Evolutionary conservation across 2,329 filamentous ascomycete genomes (phyloP), one percentile per base, ranked within the genome.

Genomic region (Beauveria sp.): DNA sequence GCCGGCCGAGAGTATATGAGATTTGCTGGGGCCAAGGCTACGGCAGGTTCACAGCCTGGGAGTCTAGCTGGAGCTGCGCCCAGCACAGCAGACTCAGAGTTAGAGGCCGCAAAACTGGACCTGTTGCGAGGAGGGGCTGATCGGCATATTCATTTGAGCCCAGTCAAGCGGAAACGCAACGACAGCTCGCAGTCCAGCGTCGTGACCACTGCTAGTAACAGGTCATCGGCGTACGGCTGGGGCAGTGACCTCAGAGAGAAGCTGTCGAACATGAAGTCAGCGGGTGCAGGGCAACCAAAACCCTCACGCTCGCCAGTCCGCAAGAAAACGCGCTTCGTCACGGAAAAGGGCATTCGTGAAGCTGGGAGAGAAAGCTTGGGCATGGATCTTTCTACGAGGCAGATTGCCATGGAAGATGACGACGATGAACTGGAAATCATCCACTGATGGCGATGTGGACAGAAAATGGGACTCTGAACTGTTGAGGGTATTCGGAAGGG

Each of bases 291-390:
- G 65, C 68, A 84, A 24, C 70, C 70, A 63, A 69, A 67, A 57
- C 68, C 70, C 52, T 67, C 67, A 31, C 68, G 69, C 38, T 69
- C 71, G 69, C 84, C 83, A 0, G 80, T 85, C 38, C 79, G 83
- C 66, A 88, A 91, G 75, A 91, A 90, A 79, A 92, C 89, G 57
- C 80, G 89, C n/a, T 92, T 93, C 69, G 82, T 92, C 46, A 91
- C 89, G 28, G 85, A 86, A 48, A 90, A 88, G 71, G 89, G 89
- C 0, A 92, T 93, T 64, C 83, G 86, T 60, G 88, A 91, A 73
- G 89, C 89, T 4, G 89, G 89, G 1, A 79, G 88, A 63, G 89
- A 92, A 69, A 91, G 88, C 69, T 71, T 92, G 2, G 86, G 87
- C 10, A 77, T 73, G n/a, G 82, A 83, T 57, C 72, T 77, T 63